phyloP scores from a whole-genome alignment of 139 green algal genomes.

The Volvox africanus region DNA sequence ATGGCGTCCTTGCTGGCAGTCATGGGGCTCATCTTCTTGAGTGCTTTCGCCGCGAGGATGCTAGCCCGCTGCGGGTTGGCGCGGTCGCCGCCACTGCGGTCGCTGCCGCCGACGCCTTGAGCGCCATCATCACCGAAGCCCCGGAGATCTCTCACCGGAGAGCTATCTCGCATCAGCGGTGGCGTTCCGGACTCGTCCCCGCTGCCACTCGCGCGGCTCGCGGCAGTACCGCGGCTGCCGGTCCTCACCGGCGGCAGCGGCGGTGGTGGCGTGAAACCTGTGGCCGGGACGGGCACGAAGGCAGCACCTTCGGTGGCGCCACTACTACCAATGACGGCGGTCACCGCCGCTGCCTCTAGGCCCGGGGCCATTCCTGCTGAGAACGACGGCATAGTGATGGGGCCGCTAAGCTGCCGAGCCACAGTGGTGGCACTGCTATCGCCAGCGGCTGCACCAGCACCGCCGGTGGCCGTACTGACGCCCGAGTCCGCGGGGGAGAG shows the following conservation, averaged over 20 bases:
- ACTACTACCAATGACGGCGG: neutral
- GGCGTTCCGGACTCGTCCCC: slow-evolving; percentile 20
- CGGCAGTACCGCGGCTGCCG: neutral
- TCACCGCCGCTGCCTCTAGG: neutral
- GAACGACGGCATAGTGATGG: slow-evolving; percentile 17
- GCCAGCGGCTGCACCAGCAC: neutral
- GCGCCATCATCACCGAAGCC: neutral
- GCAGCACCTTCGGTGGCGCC: neutral
- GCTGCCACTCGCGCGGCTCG: neutral
- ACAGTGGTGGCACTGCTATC: neutral
- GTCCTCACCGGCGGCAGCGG: neutral
- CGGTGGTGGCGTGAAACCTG: slow-evolving; percentile 22
- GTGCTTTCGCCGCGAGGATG: slow-evolving; percentile 20
- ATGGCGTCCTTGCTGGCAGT: slow-evolving; percentile 32
- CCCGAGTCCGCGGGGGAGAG: neutral
- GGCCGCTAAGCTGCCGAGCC: neutral
- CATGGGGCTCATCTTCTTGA: slow-evolving; percentile 19
- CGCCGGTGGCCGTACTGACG: neutral
- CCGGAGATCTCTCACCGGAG: slow-evolving; percentile 1
- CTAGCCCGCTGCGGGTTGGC: slow-evolving; percentile 8
- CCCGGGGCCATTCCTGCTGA: neutral
- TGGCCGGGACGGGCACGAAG: slow-evolving; percentile 1
- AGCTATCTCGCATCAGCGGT: slow-evolving; percentile 26
- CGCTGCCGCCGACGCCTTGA: neutral
- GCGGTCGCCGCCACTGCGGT: neutral